phyloP scores from a whole-genome alignment of 2,329 filamentous ascomycete genomes.

The Colletotrichum abscissum region DNA sequence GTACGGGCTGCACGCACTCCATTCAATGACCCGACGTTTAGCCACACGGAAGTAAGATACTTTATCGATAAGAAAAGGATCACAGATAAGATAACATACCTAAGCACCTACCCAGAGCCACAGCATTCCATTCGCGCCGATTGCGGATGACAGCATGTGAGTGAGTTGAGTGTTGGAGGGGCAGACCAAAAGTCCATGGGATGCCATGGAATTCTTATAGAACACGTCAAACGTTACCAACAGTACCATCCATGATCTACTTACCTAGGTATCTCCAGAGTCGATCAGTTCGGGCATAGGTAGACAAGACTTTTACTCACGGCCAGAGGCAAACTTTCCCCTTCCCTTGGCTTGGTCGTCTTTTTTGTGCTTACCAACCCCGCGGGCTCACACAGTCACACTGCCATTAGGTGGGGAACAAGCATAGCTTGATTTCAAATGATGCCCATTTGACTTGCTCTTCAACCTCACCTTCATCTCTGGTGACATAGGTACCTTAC shows the following conservation, averaged over 20 bases:
- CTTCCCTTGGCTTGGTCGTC: background rate
- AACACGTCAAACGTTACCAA: background rate
- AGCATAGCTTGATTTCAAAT: constrained; percentile 24
- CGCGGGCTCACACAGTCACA: background rate
- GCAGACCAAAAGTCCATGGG: background rate
- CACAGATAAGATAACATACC: background rate
- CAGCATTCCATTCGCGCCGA: background rate
- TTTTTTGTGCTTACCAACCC: constrained; percentile 28
- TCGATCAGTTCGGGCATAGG: no score
- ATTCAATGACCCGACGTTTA: background rate
- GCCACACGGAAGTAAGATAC: background rate
- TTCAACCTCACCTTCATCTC: background rate
- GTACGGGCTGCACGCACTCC: no score
- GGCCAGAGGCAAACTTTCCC: background rate
- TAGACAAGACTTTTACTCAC: no score
- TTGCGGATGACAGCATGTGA: background rate
- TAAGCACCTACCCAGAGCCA: background rate
- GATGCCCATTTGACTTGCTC: constrained; percentile 17
- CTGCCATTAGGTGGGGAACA: constrained; percentile 21
- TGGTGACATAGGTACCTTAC: background rate
- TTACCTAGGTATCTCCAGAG: no score
- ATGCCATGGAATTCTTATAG: constrained; percentile 16
- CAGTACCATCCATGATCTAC: no score
- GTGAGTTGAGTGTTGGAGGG: background rate
- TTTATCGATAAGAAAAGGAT: background rate